Conservation (phyloP, 306 rosid genomes). For the Begonia loranthoides region DNA sequence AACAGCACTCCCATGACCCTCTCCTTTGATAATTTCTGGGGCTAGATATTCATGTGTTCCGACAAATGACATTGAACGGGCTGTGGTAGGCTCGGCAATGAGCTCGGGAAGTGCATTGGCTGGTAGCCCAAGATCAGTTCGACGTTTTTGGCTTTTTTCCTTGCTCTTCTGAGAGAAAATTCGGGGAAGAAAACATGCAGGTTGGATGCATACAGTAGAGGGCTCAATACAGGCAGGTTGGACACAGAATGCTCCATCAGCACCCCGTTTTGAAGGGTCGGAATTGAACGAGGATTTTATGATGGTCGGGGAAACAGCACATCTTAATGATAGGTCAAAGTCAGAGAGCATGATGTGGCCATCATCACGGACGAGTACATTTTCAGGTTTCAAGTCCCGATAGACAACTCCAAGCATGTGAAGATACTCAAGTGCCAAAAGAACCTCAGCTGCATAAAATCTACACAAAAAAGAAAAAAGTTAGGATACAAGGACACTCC, state of each 20-base stretch:
- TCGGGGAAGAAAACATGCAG: conserved; percentile 81
- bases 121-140: conserved; percentile 48
- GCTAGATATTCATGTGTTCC: conserved; percentile 98
- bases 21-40: conserved; percentile 94
- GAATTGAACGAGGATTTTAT: conserved; percentile 50
- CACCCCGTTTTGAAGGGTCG: conserved; percentile 70
- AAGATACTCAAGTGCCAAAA: conserved; percentile 90
- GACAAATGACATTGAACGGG: conserved; percentile 95
- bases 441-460: conserved; percentile 96
- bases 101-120: conserved; percentile 81
- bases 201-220: conserved; percentile 80
- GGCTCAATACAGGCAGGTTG: conserved; percentile 98
- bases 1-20: conserved; percentile 99
- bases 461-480: conserved; percentile 24
- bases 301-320: conserved; percentile 79
- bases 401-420: conserved; percentile 99
- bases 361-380: conserved; percentile 93
- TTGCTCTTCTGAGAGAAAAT: conserved; percentile 80
- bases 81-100: conserved; percentile 91
- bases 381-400: conserved; percentile 95
- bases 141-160: conserved; percentile 36
- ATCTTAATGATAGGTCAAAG: conserved; percentile 90
- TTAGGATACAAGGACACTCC: no score
- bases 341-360: conserved; percentile 99
- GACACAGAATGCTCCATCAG: conserved; percentile 79